Percentiles rank a stretch among this genome's conserved stretches.
These are phyloP conservation scores for Collybia sp. DNA, from an alignment of 768 basidiomycete genomes.

Conservation along the genomic window DNA sequence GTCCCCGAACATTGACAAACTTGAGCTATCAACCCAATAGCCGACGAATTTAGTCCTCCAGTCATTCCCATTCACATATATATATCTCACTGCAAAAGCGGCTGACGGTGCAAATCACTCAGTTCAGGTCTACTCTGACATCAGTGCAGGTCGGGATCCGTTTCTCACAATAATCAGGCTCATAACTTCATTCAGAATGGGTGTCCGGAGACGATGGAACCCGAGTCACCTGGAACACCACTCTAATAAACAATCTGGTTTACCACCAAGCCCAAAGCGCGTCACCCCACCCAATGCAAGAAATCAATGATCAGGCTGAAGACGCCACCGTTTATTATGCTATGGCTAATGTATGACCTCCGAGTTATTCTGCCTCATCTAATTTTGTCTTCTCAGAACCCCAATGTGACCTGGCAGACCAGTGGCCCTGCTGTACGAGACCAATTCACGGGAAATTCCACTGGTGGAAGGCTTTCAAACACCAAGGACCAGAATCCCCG, in stretches of 20 bases:
- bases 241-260: too few relatives aligned
- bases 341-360: constrained; percentile 23
- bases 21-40: constrained; percentile 16
- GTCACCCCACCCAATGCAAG: constrained; percentile 26
- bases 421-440: too few relatives aligned
- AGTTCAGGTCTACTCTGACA: constrained; percentile 44
- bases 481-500: constrained; percentile 54
- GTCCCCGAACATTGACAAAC: too few relatives aligned
- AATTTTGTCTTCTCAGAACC: too few relatives aligned
- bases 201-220: too few relatives aligned
- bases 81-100: constrained; percentile 32
- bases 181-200: too few relatives aligned
- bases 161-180: background rate
- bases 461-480: constrained; percentile 31
- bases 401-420: too few relatives aligned
- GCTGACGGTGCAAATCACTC: constrained; percentile 30
- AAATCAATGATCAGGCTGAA: constrained; percentile 42
- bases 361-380: too few relatives aligned
- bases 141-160: constrained; percentile 27
- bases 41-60: constrained; percentile 41
- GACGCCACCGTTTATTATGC: constrained; percentile 48
- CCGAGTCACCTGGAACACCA: too few relatives aligned
- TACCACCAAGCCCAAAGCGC: constrained; percentile 28
- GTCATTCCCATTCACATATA: constrained; percentile 49
- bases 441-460: too few relatives aligned